Percentiles rank a stretch among this genome's conserved stretches.
phyloP scores from a whole-genome alignment of 129 eudicot species.

The Pseudognaphalium luteoalbum region DNA sequence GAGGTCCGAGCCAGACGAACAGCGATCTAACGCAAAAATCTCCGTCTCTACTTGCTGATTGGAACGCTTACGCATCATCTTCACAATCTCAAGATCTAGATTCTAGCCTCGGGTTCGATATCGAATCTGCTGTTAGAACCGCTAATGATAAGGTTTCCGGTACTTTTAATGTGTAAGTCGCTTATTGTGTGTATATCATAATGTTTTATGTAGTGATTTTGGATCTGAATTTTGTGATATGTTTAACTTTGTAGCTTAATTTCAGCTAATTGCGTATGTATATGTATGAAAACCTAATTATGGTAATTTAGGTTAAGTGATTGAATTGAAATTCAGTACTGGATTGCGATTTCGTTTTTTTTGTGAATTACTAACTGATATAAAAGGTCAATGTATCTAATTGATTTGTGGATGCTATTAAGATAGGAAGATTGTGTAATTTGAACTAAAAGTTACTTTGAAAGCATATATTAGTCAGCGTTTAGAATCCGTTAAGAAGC shows the following conservation, averaged over 20 bases:
- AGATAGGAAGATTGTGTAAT: neutral
- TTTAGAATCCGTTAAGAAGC: too few species aligned
- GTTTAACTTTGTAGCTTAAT: slow-evolving; percentile 4
- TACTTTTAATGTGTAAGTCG: slow-evolving; percentile 67
- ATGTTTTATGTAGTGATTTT: slow-evolving; percentile 2
- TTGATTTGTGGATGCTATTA: neutral
- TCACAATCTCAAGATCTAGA: slow-evolving; percentile 44
- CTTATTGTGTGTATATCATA: neutral
- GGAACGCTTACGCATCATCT: slow-evolving; percentile 81
- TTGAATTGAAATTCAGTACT: slow-evolving; percentile 14
- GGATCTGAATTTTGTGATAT: slow-evolving; percentile 17
- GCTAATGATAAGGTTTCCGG: slow-evolving; percentile 79
- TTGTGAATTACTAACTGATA: too few species aligned
- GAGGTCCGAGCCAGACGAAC: slow-evolving; percentile 59
- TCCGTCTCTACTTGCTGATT: slow-evolving; percentile 74
- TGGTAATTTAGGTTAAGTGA: slow-evolving; percentile 21
- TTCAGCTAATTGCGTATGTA: slow-evolving; percentile 1
- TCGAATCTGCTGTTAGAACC: slow-evolving; percentile 79
- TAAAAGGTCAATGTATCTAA: neutral
- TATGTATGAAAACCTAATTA: slow-evolving; percentile 11
- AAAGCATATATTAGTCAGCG: too few species aligned
- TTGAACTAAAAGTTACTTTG: too few species aligned
- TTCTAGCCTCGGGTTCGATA: slow-evolving; percentile 62
- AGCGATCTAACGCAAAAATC: slow-evolving; percentile 44
- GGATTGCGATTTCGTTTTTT: neutral